phyloP scores from a whole-genome alignment of 345 rosid genomes.

The Pistacia vera region DNA sequence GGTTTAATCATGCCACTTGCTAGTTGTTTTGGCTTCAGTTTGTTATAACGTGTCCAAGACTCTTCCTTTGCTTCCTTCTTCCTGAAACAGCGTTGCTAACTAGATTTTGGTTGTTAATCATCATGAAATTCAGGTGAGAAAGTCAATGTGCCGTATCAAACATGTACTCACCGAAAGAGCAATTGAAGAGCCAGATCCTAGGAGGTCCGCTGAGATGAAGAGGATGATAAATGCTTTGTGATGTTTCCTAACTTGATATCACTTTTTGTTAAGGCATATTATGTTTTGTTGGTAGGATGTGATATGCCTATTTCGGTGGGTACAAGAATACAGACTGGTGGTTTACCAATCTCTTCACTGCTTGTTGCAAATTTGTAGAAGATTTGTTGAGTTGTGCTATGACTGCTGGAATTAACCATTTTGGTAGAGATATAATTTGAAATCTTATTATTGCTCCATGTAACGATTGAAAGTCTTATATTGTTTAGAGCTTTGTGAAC shows the following conservation, averaged over 20 bases:
- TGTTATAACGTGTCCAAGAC: not conserved
- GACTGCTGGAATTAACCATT: not conserved
- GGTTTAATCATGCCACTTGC: not conserved
- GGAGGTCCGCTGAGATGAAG: constrained; percentile 90
- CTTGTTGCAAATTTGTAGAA: not conserved
- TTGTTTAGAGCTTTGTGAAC: not conserved
- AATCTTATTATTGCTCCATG: not conserved
- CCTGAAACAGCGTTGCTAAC: constrained; percentile 11
- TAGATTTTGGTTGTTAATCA: constrained; percentile 3
- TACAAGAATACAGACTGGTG: not conserved
- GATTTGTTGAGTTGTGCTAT: not conserved
- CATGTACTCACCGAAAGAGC: constrained; percentile 89
- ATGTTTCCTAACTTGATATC: constrained; percentile 16
- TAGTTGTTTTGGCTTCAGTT: not conserved
- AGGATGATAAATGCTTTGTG: constrained; percentile 86
- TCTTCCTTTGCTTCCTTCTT: not conserved
- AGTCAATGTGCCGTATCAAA: constrained; percentile 86
- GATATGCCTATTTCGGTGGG: not conserved
- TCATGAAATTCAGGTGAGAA: constrained; percentile 61
- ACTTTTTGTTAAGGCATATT: not conserved
- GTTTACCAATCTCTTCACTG: not conserved
- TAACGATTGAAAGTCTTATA: not conserved
- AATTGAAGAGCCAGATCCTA: constrained; percentile 77
- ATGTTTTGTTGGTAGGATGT: not conserved
- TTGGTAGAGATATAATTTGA: not conserved